Evolutionary conservation across 306 rosid species (phyloP).

Genomic region (Vicia villosa): DNA sequence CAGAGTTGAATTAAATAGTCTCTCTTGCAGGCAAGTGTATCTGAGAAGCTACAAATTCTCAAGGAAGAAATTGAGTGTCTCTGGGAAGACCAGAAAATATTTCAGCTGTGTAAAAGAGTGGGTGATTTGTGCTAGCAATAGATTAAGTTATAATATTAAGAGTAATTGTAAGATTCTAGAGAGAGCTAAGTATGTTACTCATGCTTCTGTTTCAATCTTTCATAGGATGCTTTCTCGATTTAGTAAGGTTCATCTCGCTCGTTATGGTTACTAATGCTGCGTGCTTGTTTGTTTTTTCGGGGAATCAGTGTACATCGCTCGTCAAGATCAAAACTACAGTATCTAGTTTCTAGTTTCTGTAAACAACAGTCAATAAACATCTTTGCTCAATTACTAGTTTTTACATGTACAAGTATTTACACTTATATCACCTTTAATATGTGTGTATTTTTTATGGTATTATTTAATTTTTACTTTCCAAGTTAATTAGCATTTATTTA

Average conservation of each 20-base stretch:
- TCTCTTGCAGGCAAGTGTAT: slow-evolving; percentile 54
- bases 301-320: neutral
- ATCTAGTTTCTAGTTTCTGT: neutral
- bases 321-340: neutral
- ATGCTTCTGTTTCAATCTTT: slow-evolving; percentile 41
- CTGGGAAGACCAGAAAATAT: slow-evolving; percentile 44
- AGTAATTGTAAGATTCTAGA: slow-evolving; percentile 22
- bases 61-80: slow-evolving; percentile 46
- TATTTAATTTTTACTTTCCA: no score
- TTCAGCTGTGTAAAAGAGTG: slow-evolving; percentile 33
- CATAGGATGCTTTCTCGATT: slow-evolving; percentile 44
- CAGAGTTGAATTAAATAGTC: slow-evolving; percentile 34
- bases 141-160: slow-evolving; percentile 2
- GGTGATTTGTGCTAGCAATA: neutral
- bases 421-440: neutral
- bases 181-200: slow-evolving; percentile 42
- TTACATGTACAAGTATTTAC: neutral
- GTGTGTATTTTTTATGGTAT: no score
- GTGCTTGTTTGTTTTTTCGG: neutral
- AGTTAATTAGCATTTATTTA: no score
- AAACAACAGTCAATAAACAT: neutral
- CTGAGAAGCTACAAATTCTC: slow-evolving; percentile 66
- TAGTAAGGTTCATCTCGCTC: slow-evolving; percentile 39
- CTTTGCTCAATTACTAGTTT: neutral
- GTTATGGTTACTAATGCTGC: slow-evolving; percentile 25